Conservation (phyloP, 2,329 filamentous ascomycete species). For the Clonostachys sp. region DNA sequence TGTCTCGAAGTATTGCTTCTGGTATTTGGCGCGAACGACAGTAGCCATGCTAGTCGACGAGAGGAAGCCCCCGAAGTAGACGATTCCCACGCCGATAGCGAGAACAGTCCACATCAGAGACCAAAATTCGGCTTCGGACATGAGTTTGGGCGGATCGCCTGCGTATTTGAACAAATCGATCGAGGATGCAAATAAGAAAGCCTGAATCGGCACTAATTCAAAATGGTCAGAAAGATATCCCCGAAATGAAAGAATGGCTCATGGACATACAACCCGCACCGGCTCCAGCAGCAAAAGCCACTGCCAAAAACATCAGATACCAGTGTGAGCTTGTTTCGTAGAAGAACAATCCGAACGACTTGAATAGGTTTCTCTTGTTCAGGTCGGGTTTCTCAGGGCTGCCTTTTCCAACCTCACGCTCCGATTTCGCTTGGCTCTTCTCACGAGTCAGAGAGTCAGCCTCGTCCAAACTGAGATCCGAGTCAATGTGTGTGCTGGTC, state of each 20-base stretch:
- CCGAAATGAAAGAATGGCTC: too few relatives aligned
- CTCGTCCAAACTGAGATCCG: slow-evolving; percentile 32
- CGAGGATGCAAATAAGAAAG: slow-evolving; percentile 50
- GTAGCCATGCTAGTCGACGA: slow-evolving; percentile 39
- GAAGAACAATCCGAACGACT: slow-evolving; percentile 51
- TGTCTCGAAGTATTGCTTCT: slow-evolving; percentile 56
- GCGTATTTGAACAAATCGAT: slow-evolving; percentile 42
- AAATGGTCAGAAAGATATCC: too few relatives aligned
- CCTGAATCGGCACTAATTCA: slow-evolving; percentile 37
- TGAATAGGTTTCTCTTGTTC: slow-evolving; percentile 36
- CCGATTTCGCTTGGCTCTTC: slow-evolving; percentile 37
- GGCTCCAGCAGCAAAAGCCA: slow-evolving; percentile 38
- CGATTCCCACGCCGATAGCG: slow-evolving; percentile 44
- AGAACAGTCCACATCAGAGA: slow-evolving; percentile 61
- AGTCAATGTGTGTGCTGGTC: slow-evolving; percentile 21
- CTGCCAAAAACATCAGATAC: slow-evolving; percentile 42
- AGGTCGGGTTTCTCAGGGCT: slow-evolving; percentile 12
- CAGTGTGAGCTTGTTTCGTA: slow-evolving; percentile 50
- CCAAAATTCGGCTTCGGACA: slow-evolving; percentile 52
- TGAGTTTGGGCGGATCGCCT: slow-evolving; percentile 19
- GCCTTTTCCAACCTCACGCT: slow-evolving; percentile 13
- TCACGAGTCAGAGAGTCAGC: slow-evolving; percentile 31
- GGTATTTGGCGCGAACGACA: slow-evolving; percentile 47
- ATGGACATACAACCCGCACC: slow-evolving; percentile 21
- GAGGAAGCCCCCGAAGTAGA: slow-evolving; percentile 40